Conservation (phyloP, 768 basidiomycete species). For the Pleurotus salmoneostramineus region DNA sequence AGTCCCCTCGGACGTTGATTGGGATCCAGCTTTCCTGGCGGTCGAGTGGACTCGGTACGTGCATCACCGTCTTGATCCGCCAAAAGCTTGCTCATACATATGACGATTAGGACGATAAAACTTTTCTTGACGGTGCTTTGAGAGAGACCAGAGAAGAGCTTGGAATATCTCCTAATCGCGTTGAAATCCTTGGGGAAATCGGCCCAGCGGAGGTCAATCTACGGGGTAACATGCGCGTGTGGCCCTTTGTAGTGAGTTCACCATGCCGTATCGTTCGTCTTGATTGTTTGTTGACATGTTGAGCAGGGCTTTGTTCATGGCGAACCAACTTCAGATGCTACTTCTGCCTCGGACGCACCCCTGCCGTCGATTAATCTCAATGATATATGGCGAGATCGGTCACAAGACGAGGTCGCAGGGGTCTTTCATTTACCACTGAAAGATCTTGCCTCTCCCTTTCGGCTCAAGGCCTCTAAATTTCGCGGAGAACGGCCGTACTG, state of each 20-base stretch:
- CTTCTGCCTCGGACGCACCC: constrained; percentile 32
- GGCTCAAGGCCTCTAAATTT: constrained; percentile 51
- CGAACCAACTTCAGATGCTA: constrained; percentile 11
- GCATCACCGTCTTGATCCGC: constrained; percentile 1
- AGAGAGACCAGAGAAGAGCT: constrained; percentile 77
- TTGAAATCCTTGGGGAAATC: constrained; percentile 65
- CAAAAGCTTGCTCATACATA: constrained; percentile 10
- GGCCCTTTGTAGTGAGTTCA: constrained; percentile 70
- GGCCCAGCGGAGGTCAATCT: constrained; percentile 60
- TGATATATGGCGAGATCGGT: constrained; percentile 39
- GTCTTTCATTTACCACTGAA: constrained; percentile 70
- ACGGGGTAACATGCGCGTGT: constrained; percentile 57
- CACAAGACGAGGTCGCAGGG: constrained; percentile 61
- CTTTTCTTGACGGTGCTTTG: constrained; percentile 54
- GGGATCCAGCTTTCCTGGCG: constrained; percentile 66
- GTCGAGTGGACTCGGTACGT: constrained; percentile 60
- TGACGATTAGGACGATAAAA: constrained; percentile 42
- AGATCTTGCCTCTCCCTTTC: constrained; percentile 40
- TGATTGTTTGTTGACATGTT: not conserved
- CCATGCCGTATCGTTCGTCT: not conserved
- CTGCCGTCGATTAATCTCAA: constrained; percentile 58
- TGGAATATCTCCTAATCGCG: constrained; percentile 51
- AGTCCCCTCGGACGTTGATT: not conserved
- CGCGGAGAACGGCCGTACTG: constrained; percentile 57
- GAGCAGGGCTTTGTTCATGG: constrained; percentile 37